A percentile compares a stretch with the other conserved stretches of the same genome.
These are phyloP conservation scores for Wickerhamomyces pijperi DNA, from an alignment of 805 yeast genomes.

Conservation along the genomic window DNA sequence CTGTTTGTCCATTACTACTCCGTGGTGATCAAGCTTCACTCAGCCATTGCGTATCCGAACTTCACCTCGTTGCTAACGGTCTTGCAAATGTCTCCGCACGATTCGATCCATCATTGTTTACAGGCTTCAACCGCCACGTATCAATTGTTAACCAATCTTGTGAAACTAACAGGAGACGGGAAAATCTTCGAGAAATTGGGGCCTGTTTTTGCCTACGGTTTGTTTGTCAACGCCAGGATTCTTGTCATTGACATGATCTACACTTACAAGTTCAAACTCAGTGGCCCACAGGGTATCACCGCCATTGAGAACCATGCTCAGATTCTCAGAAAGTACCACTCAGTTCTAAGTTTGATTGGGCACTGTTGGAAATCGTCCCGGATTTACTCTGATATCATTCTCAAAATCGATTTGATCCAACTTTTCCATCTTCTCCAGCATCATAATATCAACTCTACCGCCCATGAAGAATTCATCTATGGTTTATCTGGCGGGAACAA, in stretches of 20 bases:
- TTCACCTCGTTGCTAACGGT: conserved; percentile 4
- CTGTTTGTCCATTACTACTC: conserved; percentile 14
- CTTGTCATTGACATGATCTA: conserved; percentile 19
- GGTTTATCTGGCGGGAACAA: neutral
- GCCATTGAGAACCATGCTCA: neutral
- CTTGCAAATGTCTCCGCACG: conserved; percentile 7
- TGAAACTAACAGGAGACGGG: conserved; percentile 6
- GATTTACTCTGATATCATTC: no score
- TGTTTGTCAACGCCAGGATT: conserved; percentile 24
- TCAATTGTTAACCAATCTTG: conserved; percentile 8
- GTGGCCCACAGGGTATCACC: neutral
- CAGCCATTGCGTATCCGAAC: conserved; percentile 15
- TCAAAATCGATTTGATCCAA: neutral
- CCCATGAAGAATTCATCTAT: neutral
- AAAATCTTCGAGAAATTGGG: conserved; percentile 16
- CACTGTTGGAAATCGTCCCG: neutral
- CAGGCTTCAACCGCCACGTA: conserved; percentile 12
- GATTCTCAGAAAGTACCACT: no score
- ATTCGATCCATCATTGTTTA: conserved; percentile 13
- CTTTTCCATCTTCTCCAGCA: neutral
- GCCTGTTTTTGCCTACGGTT: conserved; percentile 22
- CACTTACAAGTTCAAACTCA: neutral
- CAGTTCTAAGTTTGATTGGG: neutral
- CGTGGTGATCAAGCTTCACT: conserved; percentile 13
- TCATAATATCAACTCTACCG: neutral